Conservation (phyloP, 495 filamentous ascomycete genomes). For the Aspergillus sclerotiicarbonarius region DNA sequence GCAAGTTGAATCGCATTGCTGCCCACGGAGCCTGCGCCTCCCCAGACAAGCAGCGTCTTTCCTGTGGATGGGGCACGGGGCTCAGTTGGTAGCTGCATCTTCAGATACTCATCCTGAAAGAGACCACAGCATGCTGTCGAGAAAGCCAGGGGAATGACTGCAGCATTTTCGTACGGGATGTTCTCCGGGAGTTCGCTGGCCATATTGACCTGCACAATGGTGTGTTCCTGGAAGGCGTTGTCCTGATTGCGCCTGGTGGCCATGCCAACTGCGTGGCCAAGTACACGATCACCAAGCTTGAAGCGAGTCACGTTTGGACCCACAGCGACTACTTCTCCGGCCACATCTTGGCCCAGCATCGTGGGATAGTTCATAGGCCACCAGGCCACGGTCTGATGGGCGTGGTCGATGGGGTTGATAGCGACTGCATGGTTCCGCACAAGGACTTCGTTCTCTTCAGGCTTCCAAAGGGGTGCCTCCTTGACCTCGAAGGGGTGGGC, state of each 20-base stretch:
- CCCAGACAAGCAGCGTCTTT: constrained; percentile 56
- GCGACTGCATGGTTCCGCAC: constrained; percentile 38
- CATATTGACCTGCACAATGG: constrained; percentile 17
- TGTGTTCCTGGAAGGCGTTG: constrained; percentile 32
- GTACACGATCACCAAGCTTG: constrained; percentile 29
- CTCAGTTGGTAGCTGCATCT: constrained; percentile 33
- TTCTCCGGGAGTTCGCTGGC: constrained; percentile 11
- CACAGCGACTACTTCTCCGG: constrained; percentile 35
- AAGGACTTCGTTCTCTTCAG: constrained; percentile 33
- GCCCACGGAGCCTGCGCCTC: constrained; percentile 59
- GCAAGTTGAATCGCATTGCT: constrained; percentile 62
- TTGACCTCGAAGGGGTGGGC: constrained; percentile 33
- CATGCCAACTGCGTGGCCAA: constrained; percentile 19
- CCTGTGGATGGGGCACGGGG: constrained; percentile 23
- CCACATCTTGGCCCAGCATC: constrained; percentile 48
- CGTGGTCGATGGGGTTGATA: constrained; percentile 45
- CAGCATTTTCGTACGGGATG: constrained; percentile 24
- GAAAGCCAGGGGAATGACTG: constrained; percentile 43
- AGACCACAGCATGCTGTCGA: constrained; percentile 55
- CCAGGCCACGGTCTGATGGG: constrained; percentile 9
- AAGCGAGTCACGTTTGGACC: constrained; percentile 29
- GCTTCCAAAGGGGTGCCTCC: constrained; percentile 30
- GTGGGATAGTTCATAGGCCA: constrained; percentile 16
- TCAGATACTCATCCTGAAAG: constrained; percentile 47
- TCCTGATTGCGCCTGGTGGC: constrained; percentile 18